Evolutionary conservation across 495 filamentous ascomycete species (phyloP).

Genomic region (Staphylotrichum longicolle): DNA sequence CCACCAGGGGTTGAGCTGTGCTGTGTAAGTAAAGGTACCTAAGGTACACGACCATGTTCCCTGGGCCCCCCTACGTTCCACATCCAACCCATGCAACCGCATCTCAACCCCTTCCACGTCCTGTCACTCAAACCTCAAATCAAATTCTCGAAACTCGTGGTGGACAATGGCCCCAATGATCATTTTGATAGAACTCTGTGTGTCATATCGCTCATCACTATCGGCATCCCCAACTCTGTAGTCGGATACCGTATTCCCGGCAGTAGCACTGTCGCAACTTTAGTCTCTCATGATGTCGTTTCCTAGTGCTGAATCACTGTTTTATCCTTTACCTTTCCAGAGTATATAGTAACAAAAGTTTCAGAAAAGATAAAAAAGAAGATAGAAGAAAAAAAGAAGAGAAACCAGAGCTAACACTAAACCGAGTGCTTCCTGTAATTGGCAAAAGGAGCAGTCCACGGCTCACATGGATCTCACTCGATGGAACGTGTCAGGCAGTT

Average conservation of each 20-base stretch:
- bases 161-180: conserved; percentile 7
- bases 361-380: too few relatives aligned
- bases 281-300: too few relatives aligned
- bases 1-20: neutral
- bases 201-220: conserved; percentile 14
- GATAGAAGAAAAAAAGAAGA: too few relatives aligned
- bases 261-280: conserved; percentile 9
- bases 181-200: conserved; percentile 23
- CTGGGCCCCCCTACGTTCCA: neutral
- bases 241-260: conserved; percentile 9
- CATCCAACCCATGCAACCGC: neutral
- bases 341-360: too few relatives aligned
- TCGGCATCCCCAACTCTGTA: conserved; percentile 31
- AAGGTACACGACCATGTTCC: too few relatives aligned
- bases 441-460: too few relatives aligned
- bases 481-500: too few relatives aligned
- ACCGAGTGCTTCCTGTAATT: too few relatives aligned
- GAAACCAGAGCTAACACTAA: too few relatives aligned
- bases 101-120: neutral
- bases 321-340: too few relatives aligned
- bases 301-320: too few relatives aligned
- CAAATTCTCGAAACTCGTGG: conserved; percentile 9
- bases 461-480: too few relatives aligned
- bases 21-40: neutral
- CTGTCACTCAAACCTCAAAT: conserved; percentile 6